Conservation (phyloP, 2,329 filamentous ascomycete species). For the Alternaria angustiovoidea region DNA sequence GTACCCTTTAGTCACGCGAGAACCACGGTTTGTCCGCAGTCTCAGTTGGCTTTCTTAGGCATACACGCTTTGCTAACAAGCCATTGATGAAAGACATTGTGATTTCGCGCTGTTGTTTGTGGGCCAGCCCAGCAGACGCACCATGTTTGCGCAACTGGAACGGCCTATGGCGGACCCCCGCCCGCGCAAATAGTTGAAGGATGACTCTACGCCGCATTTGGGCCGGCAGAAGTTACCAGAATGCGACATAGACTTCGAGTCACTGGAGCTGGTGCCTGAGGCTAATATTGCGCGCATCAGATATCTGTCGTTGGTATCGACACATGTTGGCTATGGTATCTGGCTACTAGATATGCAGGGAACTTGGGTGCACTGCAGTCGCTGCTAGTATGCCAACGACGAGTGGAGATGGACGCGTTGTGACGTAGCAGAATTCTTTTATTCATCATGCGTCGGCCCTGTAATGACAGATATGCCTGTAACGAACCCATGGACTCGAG, state of each 20-base stretch:
- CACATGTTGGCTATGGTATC: neutral
- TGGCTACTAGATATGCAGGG: neutral
- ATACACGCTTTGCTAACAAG: neutral
- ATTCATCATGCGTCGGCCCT: neutral
- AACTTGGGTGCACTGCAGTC: neutral
- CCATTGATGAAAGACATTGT: neutral
- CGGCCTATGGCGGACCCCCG: neutral
- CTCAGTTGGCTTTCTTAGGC: neutral
- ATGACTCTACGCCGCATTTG: conserved; percentile 8
- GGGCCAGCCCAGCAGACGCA: neutral
- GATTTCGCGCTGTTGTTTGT: conserved; percentile 12
- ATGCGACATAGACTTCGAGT: neutral
- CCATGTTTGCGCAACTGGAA: conserved; percentile 2
- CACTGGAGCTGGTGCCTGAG: neutral
- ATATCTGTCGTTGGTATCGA: neutral
- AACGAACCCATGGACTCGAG: neutral
- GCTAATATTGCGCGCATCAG: neutral
- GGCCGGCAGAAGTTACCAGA: conserved; percentile 14
- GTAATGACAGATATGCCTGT: neutral
- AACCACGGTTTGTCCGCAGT: conserved; percentile 10
- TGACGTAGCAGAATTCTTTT: neutral
- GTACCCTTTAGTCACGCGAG: conserved; percentile 3
- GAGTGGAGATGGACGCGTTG: neutral
- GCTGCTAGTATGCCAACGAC: neutral
- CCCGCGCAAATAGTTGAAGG: neutral